Evolutionary conservation across 768 basidiomycete genomes (phyloP).

Genomic region (Serendipita vermifera): DNA sequence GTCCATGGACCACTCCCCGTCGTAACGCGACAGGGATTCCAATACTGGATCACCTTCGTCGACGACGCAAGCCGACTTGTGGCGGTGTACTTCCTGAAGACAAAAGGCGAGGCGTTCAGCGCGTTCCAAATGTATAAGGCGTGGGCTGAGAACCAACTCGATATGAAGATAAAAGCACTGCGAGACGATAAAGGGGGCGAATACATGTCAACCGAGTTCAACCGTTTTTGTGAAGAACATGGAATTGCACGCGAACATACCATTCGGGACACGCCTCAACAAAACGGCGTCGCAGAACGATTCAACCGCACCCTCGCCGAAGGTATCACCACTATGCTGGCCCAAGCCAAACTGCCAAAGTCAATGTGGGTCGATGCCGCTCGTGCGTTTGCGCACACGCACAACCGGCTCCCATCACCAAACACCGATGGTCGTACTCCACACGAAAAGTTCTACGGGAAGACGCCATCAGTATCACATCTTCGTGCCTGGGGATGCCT

Average conservation of each 20-base stretch:
- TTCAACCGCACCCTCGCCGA: slow-evolving; percentile 22
- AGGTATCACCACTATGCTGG: slow-evolving; percentile 17
- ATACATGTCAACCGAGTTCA: slow-evolving; percentile 19
- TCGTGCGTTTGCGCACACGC: neutral
- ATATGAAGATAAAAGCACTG: slow-evolving; percentile 14
- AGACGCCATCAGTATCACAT: slow-evolving; percentile 23
- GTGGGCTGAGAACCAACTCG: neutral
- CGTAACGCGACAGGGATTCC: too few species aligned
- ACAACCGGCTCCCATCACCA: too few species aligned
- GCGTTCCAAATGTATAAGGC: neutral
- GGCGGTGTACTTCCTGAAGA: neutral
- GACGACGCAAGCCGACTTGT: too few species aligned
- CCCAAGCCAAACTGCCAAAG: slow-evolving; percentile 18
- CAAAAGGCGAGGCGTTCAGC: neutral
- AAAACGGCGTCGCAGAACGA: slow-evolving; percentile 25
- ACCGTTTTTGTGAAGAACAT: slow-evolving; percentile 13
- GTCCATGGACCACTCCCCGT: too few species aligned
- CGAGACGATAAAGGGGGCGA: slow-evolving; percentile 22
- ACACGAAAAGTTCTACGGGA: too few species aligned
- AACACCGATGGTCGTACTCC: too few species aligned
- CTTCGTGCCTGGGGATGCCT: slow-evolving; percentile 29
- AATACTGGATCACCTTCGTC: too few species aligned
- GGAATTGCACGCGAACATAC: slow-evolving; percentile 21
- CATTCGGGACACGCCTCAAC: slow-evolving; percentile 21
- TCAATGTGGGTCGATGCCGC: slow-evolving; percentile 14